These are phyloP conservation scores for Puccinia polysora DNA, from an alignment of 1,284 basidiomycete genomes.

Conservation along the genomic window DNA sequence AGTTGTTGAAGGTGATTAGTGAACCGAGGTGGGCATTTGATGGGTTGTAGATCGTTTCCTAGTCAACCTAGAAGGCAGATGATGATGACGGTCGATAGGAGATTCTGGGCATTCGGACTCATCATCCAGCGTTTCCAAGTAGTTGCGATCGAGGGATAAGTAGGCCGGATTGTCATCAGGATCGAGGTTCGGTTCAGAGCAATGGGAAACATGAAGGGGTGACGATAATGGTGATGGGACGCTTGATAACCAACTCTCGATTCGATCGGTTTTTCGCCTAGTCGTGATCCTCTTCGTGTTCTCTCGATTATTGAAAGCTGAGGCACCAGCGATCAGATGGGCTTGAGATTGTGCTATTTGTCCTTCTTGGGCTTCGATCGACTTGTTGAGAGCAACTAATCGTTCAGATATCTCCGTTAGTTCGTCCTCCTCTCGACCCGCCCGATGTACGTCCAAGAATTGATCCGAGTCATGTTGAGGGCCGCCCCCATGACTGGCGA, in stretches of 20 bases:
- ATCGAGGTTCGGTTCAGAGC: not conserved
- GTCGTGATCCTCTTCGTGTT: not conserved
- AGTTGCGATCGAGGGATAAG: not conserved
- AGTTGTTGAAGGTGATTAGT: too few species aligned
- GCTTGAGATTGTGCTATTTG: not conserved
- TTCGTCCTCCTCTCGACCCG: conserved; percentile 1
- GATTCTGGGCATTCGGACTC: conserved; percentile 28
- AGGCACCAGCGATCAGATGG: not conserved
- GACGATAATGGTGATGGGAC: conserved; percentile 15
- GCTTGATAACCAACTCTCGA: conserved; percentile 31
- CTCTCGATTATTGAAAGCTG: not conserved
- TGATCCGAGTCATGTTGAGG: not conserved
- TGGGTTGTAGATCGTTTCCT: too few species aligned
- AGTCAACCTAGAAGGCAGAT: conserved; percentile 4
- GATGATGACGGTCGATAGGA: conserved; percentile 24
- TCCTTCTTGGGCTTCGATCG: conserved; percentile 13
- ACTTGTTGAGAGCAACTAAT: conserved; percentile 30
- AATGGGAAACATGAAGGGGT: not conserved
- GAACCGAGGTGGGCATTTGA: too few species aligned
- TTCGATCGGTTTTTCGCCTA: conserved; percentile 9
- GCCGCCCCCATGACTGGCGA: not conserved
- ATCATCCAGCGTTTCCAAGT: conserved; percentile 9
- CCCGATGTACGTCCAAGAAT: not conserved
- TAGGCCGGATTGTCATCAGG: not conserved
- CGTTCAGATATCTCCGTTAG: conserved; percentile 33